These are phyloP conservation scores for Auriculariales sp. DNA, from an alignment of 768 basidiomycete species.

Conservation along the genomic window DNA sequence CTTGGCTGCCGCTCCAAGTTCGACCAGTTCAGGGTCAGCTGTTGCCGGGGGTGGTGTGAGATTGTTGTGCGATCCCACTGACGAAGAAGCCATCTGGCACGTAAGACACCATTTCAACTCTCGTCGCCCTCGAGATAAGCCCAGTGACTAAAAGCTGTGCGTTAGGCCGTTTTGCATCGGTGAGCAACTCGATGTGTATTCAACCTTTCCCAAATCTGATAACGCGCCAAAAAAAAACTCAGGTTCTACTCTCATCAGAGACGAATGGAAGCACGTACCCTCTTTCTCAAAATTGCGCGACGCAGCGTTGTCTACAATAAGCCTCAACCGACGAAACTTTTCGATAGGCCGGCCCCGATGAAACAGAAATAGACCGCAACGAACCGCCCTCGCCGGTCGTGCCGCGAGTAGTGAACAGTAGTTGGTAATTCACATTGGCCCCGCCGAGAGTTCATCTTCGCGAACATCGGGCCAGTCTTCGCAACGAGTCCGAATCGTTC, in stretches of 20 bases:
- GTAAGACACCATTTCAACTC: neutral
- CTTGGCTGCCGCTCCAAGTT: neutral
- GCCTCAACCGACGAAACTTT: neutral
- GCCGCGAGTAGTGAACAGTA: neutral
- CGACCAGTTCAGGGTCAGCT: neutral
- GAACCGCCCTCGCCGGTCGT: no score
- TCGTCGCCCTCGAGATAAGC: neutral
- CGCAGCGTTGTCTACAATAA: neutral
- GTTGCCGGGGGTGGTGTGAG: no score
- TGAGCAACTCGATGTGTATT: neutral
- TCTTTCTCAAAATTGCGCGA: neutral
- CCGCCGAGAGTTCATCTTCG: neutral
- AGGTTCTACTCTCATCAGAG: no score
- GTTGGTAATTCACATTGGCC: neutral
- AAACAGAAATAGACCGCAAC: no score
- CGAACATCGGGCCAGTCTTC: neutral
- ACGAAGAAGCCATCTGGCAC: neutral
- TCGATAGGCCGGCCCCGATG: neutral
- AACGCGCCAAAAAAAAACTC: neutral
- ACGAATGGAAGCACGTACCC: no score
- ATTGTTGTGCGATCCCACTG: no score
- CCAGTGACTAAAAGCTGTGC: neutral
- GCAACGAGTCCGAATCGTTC: neutral
- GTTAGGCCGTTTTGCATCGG: neutral
- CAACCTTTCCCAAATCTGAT: neutral